Base-by-base conservation (phyloP, 2,329 filamentous ascomycete species). In the Ascochyta pisi region DNA sequence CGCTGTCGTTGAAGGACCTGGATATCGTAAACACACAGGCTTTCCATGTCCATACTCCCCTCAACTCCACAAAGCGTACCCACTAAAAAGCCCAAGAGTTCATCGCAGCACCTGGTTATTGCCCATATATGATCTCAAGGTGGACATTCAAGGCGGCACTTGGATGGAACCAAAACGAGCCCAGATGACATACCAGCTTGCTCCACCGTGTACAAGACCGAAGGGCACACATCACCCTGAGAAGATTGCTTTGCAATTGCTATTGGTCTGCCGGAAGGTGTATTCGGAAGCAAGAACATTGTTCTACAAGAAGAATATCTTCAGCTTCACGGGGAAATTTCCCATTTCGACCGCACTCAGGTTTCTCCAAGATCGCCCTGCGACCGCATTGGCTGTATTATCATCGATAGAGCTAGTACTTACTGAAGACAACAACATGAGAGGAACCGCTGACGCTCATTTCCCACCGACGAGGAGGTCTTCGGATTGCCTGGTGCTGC, bases 221-320 rank as follows among this genome's bases (percentile, higher is more conserved):
- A 35, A 49, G 19, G 23, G 23, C n/a, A 27, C 42, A 19, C 19
- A 43, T 22, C 7, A 12, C 4, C n/a, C 23, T 9, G 48, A 48
- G 9, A 40, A 24, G 9, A 50, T 64, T 38, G 43, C 57, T 9
- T 35, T 62, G 15, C 47, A 57, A 10, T 22, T 66, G 23, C 35
- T 69, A 24, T 61, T 57, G 33, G 61, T 65, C 2, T 68, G 64
- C 43, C 61, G 60, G 24, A 64, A 64, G 35, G 45, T 69, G 5
- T 60, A 68, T 26, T 8, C n/a, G 8, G 69, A 71, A 45, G 65
- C 66, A 16, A 46, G 44, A 19, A 50, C 62, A 15, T 23, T 65
- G 10, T 68, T 70, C 48, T 70, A 70, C 41, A 45, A 58, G 12
- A 64, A 59, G 33, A 68, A 67, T 23, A 48, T 49, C 5, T 71